Conservation (phyloP, 78 protist genomes). For the Isochrysis galbana region DNA sequence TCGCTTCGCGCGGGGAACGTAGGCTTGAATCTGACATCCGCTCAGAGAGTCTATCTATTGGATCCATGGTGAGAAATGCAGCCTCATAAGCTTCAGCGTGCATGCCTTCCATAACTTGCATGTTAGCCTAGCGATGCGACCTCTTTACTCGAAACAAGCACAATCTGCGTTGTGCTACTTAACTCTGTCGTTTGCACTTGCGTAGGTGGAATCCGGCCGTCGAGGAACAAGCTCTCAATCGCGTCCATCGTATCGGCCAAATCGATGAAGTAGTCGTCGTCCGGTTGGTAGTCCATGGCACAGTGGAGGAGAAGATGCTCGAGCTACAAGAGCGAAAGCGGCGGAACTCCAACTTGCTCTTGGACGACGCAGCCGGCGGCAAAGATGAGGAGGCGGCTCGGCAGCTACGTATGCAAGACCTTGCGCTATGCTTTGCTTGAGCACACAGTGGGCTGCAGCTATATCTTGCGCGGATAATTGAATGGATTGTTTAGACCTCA, state of each 20-base stretch:
- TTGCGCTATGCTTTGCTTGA: neutral
- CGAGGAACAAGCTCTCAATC: constrained; percentile 91
- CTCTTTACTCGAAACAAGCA: too few species aligned
- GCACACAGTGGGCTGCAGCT: too few species aligned
- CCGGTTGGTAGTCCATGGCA: constrained; percentile 74
- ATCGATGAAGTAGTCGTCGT: constrained; percentile 39
- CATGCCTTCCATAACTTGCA: too few species aligned
- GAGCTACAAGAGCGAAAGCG: constrained; percentile 83
- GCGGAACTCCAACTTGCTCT: neutral
- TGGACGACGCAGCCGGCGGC: neutral
- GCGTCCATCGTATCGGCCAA: constrained; percentile 93
- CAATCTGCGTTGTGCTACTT: too few species aligned
- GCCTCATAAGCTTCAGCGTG: too few species aligned
- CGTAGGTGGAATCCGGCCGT: constrained; percentile 95
- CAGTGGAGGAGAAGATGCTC: constrained; percentile 90
- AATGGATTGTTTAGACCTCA: too few species aligned
- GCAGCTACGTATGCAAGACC: neutral
- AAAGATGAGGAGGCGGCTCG: neutral
- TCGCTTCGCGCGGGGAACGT: constrained; percentile 85
- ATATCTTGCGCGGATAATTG: too few species aligned
- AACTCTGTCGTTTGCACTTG: too few species aligned
- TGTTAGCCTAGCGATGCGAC: too few species aligned
- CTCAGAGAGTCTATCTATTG: constrained; percentile 69
- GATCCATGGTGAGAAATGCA: neutral
- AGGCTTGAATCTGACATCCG: constrained; percentile 90